phyloP scores from a whole-genome alignment of 148 eudicot genomes.

The Vaccinium vitisidaea region DNA sequence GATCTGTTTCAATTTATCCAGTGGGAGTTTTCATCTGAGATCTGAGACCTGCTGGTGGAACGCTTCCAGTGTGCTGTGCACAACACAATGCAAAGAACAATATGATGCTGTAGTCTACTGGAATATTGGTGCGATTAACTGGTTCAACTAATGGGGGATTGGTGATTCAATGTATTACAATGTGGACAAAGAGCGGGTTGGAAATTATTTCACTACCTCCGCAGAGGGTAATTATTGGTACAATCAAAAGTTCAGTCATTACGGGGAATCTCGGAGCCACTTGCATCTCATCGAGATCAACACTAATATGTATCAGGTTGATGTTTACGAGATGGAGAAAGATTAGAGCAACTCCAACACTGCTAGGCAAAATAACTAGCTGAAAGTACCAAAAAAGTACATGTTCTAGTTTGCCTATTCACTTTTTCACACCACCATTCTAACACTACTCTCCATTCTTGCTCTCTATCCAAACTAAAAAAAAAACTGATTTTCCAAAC shows the following conservation, averaged over 20 bases:
- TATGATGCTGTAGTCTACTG: constrained; percentile 12
- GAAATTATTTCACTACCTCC: constrained; percentile 12
- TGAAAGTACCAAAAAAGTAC: not conserved
- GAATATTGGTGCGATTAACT: constrained; percentile 19
- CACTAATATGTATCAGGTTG: not conserved
- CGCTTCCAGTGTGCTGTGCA: not conserved
- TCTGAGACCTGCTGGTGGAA: constrained; percentile 10
- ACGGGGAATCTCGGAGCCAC: constrained; percentile 14
- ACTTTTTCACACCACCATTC: no score
- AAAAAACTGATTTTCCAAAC: no score
- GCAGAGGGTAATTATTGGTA: not conserved
- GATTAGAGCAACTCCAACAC: no score
- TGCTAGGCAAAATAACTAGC: not conserved
- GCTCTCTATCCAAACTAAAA: no score
- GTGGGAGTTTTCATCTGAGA: not conserved
- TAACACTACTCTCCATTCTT: no score
- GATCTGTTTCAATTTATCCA: not conserved
- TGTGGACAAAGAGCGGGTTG: constrained; percentile 14
- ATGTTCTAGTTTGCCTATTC: no score
- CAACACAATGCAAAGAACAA: no score
- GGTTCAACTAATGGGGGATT: not conserved
- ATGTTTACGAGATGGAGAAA: constrained; percentile 28
- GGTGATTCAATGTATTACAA: constrained; percentile 10
- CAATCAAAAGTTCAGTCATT: not conserved
- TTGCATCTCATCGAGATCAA: constrained; percentile 19